Percentiles rank a stretch among this genome's conserved stretches.
phyloP scores from a whole-genome alignment of 768 basidiomycete species.

The Cystoderma amianthinum region DNA sequence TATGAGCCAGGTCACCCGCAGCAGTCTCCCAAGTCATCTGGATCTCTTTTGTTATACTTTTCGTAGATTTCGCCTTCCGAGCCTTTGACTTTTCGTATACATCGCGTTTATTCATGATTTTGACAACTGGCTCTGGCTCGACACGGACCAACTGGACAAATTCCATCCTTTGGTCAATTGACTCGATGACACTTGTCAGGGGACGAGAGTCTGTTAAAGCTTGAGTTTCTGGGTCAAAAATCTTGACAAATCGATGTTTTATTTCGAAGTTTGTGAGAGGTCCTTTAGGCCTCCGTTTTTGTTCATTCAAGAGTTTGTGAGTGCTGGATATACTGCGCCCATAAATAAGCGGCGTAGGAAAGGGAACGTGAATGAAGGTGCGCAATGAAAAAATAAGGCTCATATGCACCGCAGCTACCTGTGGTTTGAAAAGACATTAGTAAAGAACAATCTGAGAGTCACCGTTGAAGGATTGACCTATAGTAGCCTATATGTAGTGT shows the following conservation, averaged over 20 bases:
- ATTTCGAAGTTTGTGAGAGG: constrained; percentile 13
- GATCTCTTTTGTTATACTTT: constrained; percentile 51
- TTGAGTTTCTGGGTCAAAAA: constrained; percentile 7
- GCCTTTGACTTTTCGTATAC: constrained; percentile 29
- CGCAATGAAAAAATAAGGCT: too few relatives aligned
- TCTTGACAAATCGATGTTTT: constrained; percentile 9
- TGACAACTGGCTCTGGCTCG: constrained; percentile 52
- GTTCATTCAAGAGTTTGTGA: too few relatives aligned
- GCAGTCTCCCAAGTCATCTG: constrained; percentile 67
- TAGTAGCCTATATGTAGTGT: too few relatives aligned
- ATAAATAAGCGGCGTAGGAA: too few relatives aligned
- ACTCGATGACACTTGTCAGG: constrained; percentile 37
- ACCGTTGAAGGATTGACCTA: too few relatives aligned
- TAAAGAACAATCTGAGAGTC: too few relatives aligned
- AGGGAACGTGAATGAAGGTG: too few relatives aligned
- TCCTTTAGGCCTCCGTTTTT: too few relatives aligned
- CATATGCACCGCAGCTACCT: too few relatives aligned
- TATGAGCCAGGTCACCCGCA: constrained; percentile 55
- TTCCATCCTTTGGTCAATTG: constrained; percentile 30
- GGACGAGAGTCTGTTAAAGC: neutral
- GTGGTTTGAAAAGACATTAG: too few relatives aligned
- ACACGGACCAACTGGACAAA: constrained; percentile 50
- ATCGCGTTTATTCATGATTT: constrained; percentile 40
- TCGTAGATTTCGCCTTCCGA: constrained; percentile 24
- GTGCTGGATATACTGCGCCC: too few relatives aligned